Conservation (phyloP, 495 filamentous ascomycete species). For the Trypethelium eluteriae region DNA sequence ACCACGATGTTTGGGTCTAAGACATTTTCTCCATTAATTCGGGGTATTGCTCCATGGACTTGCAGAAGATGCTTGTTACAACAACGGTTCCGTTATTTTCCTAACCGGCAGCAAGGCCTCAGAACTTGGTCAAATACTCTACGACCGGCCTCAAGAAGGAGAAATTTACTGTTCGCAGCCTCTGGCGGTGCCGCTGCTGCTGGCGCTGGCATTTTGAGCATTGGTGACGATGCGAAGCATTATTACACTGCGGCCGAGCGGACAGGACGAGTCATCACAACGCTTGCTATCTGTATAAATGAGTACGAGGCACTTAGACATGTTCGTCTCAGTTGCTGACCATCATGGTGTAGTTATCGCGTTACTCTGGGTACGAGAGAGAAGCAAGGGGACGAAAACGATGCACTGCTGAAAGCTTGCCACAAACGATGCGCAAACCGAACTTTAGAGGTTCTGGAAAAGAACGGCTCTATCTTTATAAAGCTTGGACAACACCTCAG, state of each 20-base stretch:
- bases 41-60: constrained; percentile 23
- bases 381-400: constrained; percentile 51
- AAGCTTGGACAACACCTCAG: constrained; percentile 95
- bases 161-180: constrained; percentile 41
- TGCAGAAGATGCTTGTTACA: constrained; percentile 24
- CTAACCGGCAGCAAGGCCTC: background rate
- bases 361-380: constrained; percentile 53
- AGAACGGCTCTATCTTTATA: constrained; percentile 96
- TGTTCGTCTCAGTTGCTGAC: constrained; percentile 12
- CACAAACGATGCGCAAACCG: constrained; percentile 89
- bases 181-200: constrained; percentile 43
- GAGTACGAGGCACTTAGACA: constrained; percentile 54
- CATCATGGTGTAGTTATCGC: constrained; percentile 59
- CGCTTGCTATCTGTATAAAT: constrained; percentile 75
- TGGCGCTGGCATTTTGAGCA: constrained; percentile 51
- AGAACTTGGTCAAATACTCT: background rate
- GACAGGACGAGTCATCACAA: constrained; percentile 68
- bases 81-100: constrained; percentile 14
- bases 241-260: constrained; percentile 65
- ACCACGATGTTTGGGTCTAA: constrained; percentile 21
- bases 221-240: constrained; percentile 66
- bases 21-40: constrained; percentile 18
- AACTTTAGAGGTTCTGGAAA: constrained; percentile 78
- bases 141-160: constrained; percentile 12
- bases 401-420: constrained; percentile 66